Evolutionary conservation across 139 green algal species (phyloP).

Genomic region (Desmodesmus armatus): DNA sequence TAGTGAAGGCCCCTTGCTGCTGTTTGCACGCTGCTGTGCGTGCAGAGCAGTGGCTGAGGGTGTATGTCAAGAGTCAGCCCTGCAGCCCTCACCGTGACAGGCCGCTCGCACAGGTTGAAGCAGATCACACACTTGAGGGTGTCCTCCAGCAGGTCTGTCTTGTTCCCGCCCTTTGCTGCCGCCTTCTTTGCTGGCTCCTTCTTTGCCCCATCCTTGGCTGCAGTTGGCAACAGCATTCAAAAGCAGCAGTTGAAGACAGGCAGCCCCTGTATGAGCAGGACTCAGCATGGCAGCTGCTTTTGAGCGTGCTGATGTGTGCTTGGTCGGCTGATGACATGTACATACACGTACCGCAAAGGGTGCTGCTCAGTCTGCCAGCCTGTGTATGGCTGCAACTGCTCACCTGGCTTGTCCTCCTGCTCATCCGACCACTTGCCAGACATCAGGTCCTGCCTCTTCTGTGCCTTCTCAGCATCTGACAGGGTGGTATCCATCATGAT

Average conservation of each 20-base stretch:
- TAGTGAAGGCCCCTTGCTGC: not conserved
- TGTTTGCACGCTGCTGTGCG: not conserved
- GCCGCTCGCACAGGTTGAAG: slow-evolving; percentile 85
- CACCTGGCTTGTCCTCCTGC: slow-evolving; percentile 49
- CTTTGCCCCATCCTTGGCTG: slow-evolving; percentile 1
- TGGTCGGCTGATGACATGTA: too few relatives aligned
- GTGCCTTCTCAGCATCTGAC: slow-evolving; percentile 84
- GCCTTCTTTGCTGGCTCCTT: not conserved
- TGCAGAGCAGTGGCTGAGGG: not conserved
- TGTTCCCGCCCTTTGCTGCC: not conserved
- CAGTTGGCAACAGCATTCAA: slow-evolving; percentile 33
- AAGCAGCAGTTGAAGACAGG: not conserved
- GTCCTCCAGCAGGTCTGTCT: slow-evolving; percentile 74
- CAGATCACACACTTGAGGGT: slow-evolving; percentile 92
- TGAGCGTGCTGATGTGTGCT: too few relatives aligned
- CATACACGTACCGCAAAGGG: too few relatives aligned
- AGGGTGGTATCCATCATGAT: slow-evolving; percentile 83
- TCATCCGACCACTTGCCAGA: slow-evolving; percentile 56
- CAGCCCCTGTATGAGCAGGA: too few relatives aligned
- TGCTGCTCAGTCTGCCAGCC: not conserved
- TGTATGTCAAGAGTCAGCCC: not conserved
- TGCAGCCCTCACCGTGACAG: slow-evolving; percentile 82
- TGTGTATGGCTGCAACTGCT: not conserved
- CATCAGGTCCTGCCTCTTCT: slow-evolving; percentile 84
- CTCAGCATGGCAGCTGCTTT: too few relatives aligned